Evolutionary conservation across 2,329 filamentous ascomycete species (phyloP), one percentile per base, ranked within the genome.

Genomic region (Didymella pinodella): DNA sequence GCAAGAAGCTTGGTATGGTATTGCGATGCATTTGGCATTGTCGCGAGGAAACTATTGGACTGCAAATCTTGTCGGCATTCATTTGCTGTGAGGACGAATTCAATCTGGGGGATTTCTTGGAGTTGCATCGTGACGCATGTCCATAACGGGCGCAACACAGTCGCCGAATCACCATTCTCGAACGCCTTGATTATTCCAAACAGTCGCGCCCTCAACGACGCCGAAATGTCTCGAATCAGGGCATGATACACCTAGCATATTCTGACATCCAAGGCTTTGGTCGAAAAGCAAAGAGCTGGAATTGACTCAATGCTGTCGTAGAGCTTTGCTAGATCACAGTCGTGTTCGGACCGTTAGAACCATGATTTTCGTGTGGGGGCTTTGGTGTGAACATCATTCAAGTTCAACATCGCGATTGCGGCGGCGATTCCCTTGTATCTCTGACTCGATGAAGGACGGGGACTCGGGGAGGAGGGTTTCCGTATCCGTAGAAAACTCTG

Each of bases 351-450:
- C 57, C 43, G 48, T 45, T 26, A 34, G 45, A 53, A 60, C 44
- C 57, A 53, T 26, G 57, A 57, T 52, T 54, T 57, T 58, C 45
- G 34, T 40, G 55, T 49, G 49, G 61, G 57, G 57, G 57, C 56
- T 57, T 48, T 52, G 62, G 54, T 31, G 53, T 51, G 57, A 32
- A 51, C 45, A 57, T 46, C 48, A 52, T 40, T 41, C 47, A 50
- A 25, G 16, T 31, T 41, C 51, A 38, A 29, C 12, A 11, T 18
- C 48, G 51, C 59, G 62, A 59, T 52, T 64, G 51, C 32, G 61
- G 64, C 59, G 63, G 64, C 65, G 40, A n/a, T 26, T 4, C 26
- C 57, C 25, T 46, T 58, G 59, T 29, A 48, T 59, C 38, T 59
- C 56, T 52, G 54, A 54, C 48, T 57, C 49, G 22, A 7, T 20